Evolutionary conservation across 495 filamentous ascomycete species (phyloP), one percentile per base, ranked within the genome.

Genomic region (Neurospora sp.): DNA sequence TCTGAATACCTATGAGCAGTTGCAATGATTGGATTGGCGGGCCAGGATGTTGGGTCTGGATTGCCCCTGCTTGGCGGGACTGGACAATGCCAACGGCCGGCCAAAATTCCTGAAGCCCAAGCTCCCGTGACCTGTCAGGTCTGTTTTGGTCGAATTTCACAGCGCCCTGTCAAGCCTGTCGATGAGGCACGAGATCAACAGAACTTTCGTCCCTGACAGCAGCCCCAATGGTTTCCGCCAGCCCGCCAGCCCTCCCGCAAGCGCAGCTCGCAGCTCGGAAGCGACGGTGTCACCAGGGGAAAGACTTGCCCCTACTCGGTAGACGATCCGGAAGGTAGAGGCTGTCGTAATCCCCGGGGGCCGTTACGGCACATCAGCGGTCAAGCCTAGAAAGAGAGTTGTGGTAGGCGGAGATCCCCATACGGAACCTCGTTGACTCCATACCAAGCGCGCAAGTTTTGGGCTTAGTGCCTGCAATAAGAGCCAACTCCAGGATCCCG

Each of bases 161-260:
- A 62, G 27, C 27, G 54, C 54, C 27, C 54, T 16, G 27, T 31
- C 27, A 66, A 35, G 54, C 54, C 23, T 66, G 27, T 66, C 54
- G 27, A 18, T 16, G 27, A 66, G 66, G 74, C 78, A 79, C 79
- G 79, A 81, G 79, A 78, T 77, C 79, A 79, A 38, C 77, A 79
- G 78, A 79, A 72, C 46, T 75, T 78, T 79, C 44, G 69, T 73
- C 74, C 74, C 48, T 54, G 69, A 69, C 38, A 54, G 69, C 39
- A 73, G 69, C 74, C 73, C 39, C 27, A 44, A 54, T 38, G 7
- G 20, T 23, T 27, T 27, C 31, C 69, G 46, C 39, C 71, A 74
- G 18, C 31, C 69, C 41, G 71, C 73, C 75, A 72, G 74, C 54
- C 72, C 23, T 54, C 66, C 27, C 72, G 71, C 69, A 71, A 75